Evolutionary conservation across 768 basidiomycete species (phyloP).

Genomic region (Boletus edulis): DNA sequence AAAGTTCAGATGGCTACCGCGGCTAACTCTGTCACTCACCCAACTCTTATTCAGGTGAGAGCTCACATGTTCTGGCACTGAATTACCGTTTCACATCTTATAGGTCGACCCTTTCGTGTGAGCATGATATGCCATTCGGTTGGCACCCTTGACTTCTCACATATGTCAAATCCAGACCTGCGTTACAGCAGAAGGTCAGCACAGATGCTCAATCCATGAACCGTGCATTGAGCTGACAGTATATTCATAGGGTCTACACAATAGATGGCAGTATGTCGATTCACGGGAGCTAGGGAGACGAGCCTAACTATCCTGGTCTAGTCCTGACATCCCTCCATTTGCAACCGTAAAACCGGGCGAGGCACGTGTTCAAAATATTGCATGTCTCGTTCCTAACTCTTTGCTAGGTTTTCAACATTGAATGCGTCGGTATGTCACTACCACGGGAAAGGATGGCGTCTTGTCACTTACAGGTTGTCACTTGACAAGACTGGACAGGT

Average conservation of each 20-base stretch:
- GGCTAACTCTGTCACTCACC: conserved; percentile 59
- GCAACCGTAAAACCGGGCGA: conserved; percentile 63
- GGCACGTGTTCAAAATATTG: conserved; percentile 25
- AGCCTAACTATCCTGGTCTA: conserved; percentile 18
- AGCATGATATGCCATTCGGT: conserved; percentile 20
- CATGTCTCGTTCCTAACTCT: neutral
- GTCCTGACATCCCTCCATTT: conserved; percentile 63
- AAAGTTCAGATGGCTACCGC: conserved; percentile 50
- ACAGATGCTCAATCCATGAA: neutral
- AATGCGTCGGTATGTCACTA: conserved; percentile 55
- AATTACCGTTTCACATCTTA: neutral
- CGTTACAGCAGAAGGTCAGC: conserved; percentile 55
- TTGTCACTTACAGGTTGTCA: neutral
- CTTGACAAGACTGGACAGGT: conserved; percentile 65
- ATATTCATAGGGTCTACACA: conserved; percentile 53
- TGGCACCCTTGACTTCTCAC: neutral
- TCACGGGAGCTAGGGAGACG: neutral
- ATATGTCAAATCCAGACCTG: conserved; percentile 33
- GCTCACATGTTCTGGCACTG: neutral
- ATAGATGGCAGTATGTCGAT: conserved; percentile 67
- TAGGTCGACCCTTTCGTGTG: conserved; percentile 72
- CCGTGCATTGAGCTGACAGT: neutral
- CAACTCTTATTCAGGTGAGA: conserved; percentile 54
- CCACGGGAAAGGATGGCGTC: neutral
- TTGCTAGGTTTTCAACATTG: conserved; percentile 61